Percentiles rank a stretch among this genome's conserved stretches.
phyloP scores from a whole-genome alignment of 1,284 basidiomycete species.

The Rhodofomes roseus region DNA sequence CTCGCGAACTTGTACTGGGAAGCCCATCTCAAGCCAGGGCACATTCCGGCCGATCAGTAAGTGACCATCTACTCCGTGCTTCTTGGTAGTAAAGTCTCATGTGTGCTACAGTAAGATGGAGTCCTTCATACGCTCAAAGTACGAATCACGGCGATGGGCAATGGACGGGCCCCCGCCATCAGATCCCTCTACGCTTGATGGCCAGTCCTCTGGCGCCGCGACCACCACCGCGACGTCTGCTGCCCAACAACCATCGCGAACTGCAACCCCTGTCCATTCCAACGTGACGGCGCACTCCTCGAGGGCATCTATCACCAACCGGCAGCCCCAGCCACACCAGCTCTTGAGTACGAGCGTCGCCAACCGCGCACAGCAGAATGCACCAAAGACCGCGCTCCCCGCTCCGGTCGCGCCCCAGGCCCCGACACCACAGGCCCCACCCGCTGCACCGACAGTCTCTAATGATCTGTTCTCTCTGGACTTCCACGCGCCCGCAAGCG shows the following conservation, averaged over 20 bases:
- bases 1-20: constrained; percentile 97
- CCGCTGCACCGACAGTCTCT: constrained; percentile 18
- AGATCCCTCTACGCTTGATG: constrained; percentile 81
- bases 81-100: background rate
- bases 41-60: constrained; percentile 93
- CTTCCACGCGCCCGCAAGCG: constrained; percentile 59
- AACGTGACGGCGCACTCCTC: constrained; percentile 22
- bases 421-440: constrained; percentile 24
- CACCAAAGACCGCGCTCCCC: constrained; percentile 17
- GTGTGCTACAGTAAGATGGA: constrained; percentile 83
- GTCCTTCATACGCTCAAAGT: constrained; percentile 96
- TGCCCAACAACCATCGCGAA: constrained; percentile 21
- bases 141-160: constrained; percentile 92
- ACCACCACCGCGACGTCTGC: constrained; percentile 17
- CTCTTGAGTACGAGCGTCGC: constrained; percentile 43
- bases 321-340: constrained; percentile 51
- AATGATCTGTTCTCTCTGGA: constrained; percentile 86
- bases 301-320: constrained; percentile 32
- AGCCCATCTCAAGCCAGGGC: constrained; percentile 89
- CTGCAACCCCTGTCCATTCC: constrained; percentile 29
- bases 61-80: constrained; percentile 29
- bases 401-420: constrained; percentile 10
- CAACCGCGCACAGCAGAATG: constrained; percentile 21
- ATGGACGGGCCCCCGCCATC: constrained; percentile 80
- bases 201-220: constrained; percentile 27